These are phyloP conservation scores for Scheffersomyces ergatensis DNA, from an alignment of 805 yeast genomes.

Conservation along the genomic window DNA sequence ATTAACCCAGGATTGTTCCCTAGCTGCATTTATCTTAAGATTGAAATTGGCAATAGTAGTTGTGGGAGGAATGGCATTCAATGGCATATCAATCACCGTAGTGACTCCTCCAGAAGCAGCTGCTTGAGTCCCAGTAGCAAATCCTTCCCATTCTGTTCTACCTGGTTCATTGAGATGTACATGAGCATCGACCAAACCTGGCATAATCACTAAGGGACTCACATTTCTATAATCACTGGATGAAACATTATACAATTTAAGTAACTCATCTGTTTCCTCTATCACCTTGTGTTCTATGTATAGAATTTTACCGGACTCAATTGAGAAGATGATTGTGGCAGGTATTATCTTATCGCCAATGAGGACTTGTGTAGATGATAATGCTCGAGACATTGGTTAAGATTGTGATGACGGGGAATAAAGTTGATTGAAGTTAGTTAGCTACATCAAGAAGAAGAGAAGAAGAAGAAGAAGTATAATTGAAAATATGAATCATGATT, in stretches of 20 bases:
- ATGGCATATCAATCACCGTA: constrained; percentile 93
- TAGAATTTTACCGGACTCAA: constrained; percentile 50
- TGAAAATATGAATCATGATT: background rate
- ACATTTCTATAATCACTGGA: constrained; percentile 48
- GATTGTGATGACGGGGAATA: too few species aligned
- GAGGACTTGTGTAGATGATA: constrained; percentile 60
- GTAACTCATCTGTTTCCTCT: constrained; percentile 34
- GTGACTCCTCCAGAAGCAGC: constrained; percentile 97
- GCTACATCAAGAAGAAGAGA: too few species aligned
- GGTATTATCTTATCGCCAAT: constrained; percentile 44
- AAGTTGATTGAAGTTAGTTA: too few species aligned
- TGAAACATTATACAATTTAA: constrained; percentile 41
- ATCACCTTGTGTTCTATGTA: constrained; percentile 41
- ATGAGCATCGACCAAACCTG: constrained; percentile 92
- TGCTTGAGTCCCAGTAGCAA: constrained; percentile 91
- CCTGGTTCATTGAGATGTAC: constrained; percentile 97
- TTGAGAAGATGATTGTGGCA: constrained; percentile 66
- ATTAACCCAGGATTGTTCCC: constrained; percentile 85
- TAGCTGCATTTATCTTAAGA: constrained; percentile 74
- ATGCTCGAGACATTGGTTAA: constrained; percentile 55
- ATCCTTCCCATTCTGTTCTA: constrained; percentile 98
- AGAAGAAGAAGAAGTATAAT: background rate
- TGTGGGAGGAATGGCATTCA: constrained; percentile 94
- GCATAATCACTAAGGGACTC: constrained; percentile 67
- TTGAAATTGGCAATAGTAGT: constrained; percentile 77